Base-by-base conservation (phyloP, 768 basidiomycete species). In the Lactifluus pinguis region DNA sequence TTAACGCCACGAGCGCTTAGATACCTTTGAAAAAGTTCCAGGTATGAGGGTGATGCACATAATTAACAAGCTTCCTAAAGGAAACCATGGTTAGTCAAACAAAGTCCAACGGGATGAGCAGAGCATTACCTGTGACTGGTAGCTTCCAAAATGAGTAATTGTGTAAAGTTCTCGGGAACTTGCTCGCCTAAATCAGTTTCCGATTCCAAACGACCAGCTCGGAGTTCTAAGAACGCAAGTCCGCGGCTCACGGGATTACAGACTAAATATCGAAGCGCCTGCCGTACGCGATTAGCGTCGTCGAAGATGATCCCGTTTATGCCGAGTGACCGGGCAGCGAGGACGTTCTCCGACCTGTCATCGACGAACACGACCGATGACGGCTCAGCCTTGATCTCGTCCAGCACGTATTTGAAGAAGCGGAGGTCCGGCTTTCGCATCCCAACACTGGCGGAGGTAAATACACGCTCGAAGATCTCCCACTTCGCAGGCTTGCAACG, bases 351-450 rank as follows among this genome's bases (percentile, higher is more conserved):
- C 13, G 75, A 71, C 60, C 81, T 81, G 71, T 83, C 83, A 55
- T 85, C 83, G 9, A 85, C 76, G 64, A 84, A 84, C 38, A 83
- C 78, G 1, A 77, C 76, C 1, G 69, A 72, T 2, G 64, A 65
- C 1, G 82, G 81, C 50, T 83, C 79, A 7, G 76, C 66, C 13
- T 75, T 74, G 11, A 76, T 76, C 15, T 75, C 68, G 19, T 70
- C 68, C 34, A 84, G 66, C n/a, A 84, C 81, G 53, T 77, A 74
- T 50, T 72, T 72, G 69, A 78, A 84, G 60, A 81, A 81, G 0
- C 78, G 77, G 36, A 82, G 76, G 61, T 80, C 76, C 14, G 80
- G 81, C 67, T 82, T 83, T 48, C 83, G 78, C 69, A 82, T 80
- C 10, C 80, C 78, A 8, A 74, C 77, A 4, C 67, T 73, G 2